Base-by-base conservation (phyloP, 2,329 filamentous ascomycete species). In the Hypoxylon sp. region DNA sequence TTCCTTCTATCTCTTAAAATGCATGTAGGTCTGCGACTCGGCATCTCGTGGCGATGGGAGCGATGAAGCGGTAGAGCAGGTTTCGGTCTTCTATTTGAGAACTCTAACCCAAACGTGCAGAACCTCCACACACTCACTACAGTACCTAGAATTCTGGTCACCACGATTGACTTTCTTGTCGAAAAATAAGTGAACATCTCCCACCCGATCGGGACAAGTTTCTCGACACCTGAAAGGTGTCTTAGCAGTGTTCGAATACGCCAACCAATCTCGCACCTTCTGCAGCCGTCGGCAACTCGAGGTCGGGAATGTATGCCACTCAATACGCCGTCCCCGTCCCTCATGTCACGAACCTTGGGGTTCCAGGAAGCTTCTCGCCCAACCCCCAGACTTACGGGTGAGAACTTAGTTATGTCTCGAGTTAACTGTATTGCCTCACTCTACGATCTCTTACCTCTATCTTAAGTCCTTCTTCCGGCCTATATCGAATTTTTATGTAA, bases 341-440 rank as follows among this genome's bases (percentile, higher is more conserved):
- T 37, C 17, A 30, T 42, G 8, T 31, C 13, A 49, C 22, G 55
- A 56, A 44, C 31, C 48, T 58, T 63, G 59, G 50, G 55, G 58
- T 27, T 57, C 68, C 68, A 64, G 55, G 54, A 70, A 68, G 54
- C 68, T 68, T 71, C 68, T 48, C 27, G 42, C 44, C 13, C 62
- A 58, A 48, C 40, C 55, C 35, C 48, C 44, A 61, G 58, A 61
- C 51, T 68, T 31, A 51, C 13, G 49, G n/a, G 46, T 8, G 20
- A 57, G 60, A 63, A 63, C 62, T 55, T 68, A 66, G 62, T 64
- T 56, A 63, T 66, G 68, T 59, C 46, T 62, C 57, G 35, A 58
- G 50, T 58, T 27, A 37, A 17, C 27, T 44, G 22, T 13, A 37
- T 51, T 11, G 22, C n/a, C 14, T 42, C 46, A 44, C 53, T 31